These are phyloP conservation scores for Talaromyces marneffei DNA, from an alignment of 2,329 filamentous ascomycete species.

Conservation along the genomic window DNA sequence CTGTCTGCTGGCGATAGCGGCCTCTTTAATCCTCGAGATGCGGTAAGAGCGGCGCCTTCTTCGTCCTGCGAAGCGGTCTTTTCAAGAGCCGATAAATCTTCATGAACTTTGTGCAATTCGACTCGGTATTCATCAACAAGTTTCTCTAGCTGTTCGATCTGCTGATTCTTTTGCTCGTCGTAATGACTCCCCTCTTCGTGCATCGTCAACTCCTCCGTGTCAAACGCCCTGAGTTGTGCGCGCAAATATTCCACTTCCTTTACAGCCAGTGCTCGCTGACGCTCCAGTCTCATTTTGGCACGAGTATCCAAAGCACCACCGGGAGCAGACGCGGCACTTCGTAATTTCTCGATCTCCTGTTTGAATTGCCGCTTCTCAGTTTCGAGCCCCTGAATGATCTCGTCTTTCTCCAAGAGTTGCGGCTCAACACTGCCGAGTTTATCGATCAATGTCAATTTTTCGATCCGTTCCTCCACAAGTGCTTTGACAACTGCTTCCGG, in stretches of 20 bases:
- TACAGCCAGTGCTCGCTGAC: conserved; percentile 75
- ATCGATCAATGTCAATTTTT: conserved; percentile 72
- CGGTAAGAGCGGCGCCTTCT: conserved; percentile 24
- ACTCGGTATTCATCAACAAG: conserved; percentile 79
- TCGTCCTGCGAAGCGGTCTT: conserved; percentile 28
- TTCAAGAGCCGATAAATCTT: conserved; percentile 66
- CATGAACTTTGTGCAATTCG: conserved; percentile 69
- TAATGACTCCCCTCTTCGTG: conserved; percentile 62
- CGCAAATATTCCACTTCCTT: conserved; percentile 94
- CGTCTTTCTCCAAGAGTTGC: conserved; percentile 70
- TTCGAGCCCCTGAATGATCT: conserved; percentile 66
- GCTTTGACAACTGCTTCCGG: conserved; percentile 83
- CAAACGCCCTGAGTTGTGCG: conserved; percentile 81
- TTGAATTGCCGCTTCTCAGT: conserved; percentile 60
- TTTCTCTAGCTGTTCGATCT: conserved; percentile 76
- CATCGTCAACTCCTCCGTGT: conserved; percentile 82
- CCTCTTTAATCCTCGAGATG: conserved; percentile 56
- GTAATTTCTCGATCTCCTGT: conserved; percentile 65
- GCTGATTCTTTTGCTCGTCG: conserved; percentile 66
- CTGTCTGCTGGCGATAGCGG: conserved; percentile 52
- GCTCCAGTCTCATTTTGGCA: conserved; percentile 68
- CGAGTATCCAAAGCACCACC: conserved; percentile 55
- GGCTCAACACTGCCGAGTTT: conserved; percentile 72
- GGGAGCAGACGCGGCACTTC: conserved; percentile 38
- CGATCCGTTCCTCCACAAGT: conserved; percentile 73